These are phyloP conservation scores for Trametes maxima DNA, from an alignment of 768 basidiomycete genomes.

Conservation along the genomic window DNA sequence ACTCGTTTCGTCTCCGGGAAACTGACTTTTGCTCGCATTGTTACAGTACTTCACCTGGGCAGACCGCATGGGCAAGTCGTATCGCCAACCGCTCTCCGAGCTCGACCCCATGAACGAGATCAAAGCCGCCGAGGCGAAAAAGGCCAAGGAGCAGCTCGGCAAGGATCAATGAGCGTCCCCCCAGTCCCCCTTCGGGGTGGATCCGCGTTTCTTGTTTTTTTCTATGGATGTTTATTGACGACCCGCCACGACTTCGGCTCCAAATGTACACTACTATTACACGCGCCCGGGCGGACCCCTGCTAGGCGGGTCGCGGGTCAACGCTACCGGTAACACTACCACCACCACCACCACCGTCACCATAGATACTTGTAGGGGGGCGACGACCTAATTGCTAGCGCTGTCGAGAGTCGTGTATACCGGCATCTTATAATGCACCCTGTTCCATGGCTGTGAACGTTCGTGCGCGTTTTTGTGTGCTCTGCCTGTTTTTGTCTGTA, in stretches of 20 bases:
- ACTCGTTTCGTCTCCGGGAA: neutral
- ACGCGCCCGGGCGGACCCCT: constrained; percentile 1
- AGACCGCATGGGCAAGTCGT: constrained; percentile 81
- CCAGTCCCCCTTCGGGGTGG: too few species aligned
- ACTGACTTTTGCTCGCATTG: constrained; percentile 17
- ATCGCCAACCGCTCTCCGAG: constrained; percentile 81
- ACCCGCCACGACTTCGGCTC: constrained; percentile 13
- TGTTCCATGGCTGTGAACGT: neutral
- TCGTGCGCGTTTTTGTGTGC: neutral
- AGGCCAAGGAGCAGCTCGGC: constrained; percentile 30
- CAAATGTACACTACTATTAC: constrained; percentile 22
- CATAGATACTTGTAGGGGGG: constrained; percentile 15
- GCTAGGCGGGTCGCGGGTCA: constrained; percentile 2
- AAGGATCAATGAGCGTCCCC: constrained; percentile 26
- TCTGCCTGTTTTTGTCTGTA: neutral
- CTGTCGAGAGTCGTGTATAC: constrained; percentile 14
- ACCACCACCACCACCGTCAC: neutral
- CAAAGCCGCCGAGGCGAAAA: constrained; percentile 37
- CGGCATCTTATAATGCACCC: constrained; percentile 7
- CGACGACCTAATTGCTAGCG: constrained; percentile 7
- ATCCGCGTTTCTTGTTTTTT: neutral
- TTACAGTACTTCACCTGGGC: constrained; percentile 94
- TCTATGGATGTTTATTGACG: constrained; percentile 19
- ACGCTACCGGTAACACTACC: too few species aligned
- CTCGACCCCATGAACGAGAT: constrained; percentile 87